Evolutionary conservation across 2,329 filamentous ascomycete genomes (phyloP), one percentile per base, ranked within the genome.

Genomic region (Ceratocystis lukuohia): DNA sequence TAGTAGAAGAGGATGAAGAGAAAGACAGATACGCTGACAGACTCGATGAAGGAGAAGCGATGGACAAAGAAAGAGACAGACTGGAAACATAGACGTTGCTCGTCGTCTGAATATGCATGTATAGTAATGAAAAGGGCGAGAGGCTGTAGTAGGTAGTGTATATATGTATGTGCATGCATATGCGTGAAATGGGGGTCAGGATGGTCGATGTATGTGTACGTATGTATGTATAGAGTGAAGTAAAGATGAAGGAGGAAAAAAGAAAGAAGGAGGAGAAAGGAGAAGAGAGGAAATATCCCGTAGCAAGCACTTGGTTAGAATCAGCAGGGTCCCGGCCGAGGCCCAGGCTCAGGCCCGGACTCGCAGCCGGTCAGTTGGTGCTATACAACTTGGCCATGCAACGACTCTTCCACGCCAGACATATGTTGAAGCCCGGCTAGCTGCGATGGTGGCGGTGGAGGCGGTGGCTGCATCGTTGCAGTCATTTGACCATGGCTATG

Each of bases 371-470:
- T 25, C 22, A 33, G 28, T 66, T 59, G 41, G 46, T 67, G 57
- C 50, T 65, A 68, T 68, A 68, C 56, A 46, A 61, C 62, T 15
- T 61, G 59, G 22, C 66, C 59, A 63, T 65, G 66, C 17, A 68
- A 30, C 22, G 64, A 57, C 64, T 68, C 66, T 28, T 68, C 64
- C n/a, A 68, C 63, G 8, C 63, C 64, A 30, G 63, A 25, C 15
- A 68, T 53, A 8, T 65, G 57, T 22, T 68, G 66, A 41, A 68
- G 22, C 1, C 63, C 20, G 5, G 20, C 25, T 4, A 68, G 28
- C 53, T 66, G 66, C 28, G 64, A 57, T 20, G n/a, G 5, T 22
- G 46, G 17, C 12, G 46, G n/a, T n/a, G 46, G 46, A 3, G 53
- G 53, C 22, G 66, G 62, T 33, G 46, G 48, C 10, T 61, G 50